A percentile compares a stretch with the other conserved stretches of the same genome.
Conservation (phyloP, 352 stramenopile genomes). For the Globisporangium yorkense region DNA sequence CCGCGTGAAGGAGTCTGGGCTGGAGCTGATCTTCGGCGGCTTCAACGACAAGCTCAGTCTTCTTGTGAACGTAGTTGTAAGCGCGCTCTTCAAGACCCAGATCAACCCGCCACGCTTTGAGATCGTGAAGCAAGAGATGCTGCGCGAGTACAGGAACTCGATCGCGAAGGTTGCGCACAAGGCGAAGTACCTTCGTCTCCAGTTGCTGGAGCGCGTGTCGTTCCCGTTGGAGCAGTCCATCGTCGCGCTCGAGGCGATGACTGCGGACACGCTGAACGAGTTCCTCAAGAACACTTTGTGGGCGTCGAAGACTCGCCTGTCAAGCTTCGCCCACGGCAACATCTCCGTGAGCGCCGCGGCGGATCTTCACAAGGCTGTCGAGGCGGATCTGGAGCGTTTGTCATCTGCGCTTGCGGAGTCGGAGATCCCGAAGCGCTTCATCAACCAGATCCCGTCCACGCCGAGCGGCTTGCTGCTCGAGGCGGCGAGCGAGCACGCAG, state of each 20-base stretch:
- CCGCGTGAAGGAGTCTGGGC: conserved; percentile 46
- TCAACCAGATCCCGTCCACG: conserved; percentile 45
- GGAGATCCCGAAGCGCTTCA: conserved; percentile 41
- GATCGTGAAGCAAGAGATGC: conserved; percentile 60
- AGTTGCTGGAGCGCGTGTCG: conserved; percentile 44
- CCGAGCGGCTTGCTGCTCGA: conserved; percentile 44
- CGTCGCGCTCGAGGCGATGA: conserved; percentile 34
- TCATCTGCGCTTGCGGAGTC: conserved; percentile 20
- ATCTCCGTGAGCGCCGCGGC: conserved; percentile 26
- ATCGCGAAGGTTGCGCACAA: conserved; percentile 53
- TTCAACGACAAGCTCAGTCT: conserved; percentile 74
- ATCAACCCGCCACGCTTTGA: conserved; percentile 51
- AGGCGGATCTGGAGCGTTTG: conserved; percentile 33
- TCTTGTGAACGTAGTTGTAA: conserved; percentile 56
- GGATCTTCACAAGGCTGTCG: conserved; percentile 32
- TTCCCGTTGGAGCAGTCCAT: conserved; percentile 46
- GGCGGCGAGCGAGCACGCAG: conserved; percentile 57
- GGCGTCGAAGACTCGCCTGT: conserved; percentile 36
- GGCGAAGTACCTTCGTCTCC: conserved; percentile 56
- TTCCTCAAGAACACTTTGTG: conserved; percentile 48
- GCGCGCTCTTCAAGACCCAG: conserved; percentile 40
- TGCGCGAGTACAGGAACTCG: conserved; percentile 63
- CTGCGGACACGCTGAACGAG: conserved; percentile 24
- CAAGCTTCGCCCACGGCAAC: conserved; percentile 74
- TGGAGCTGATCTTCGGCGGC: conserved; percentile 67